Conservation (phyloP, 1,284 basidiomycete genomes). For the Naganishia sp. region DNA sequence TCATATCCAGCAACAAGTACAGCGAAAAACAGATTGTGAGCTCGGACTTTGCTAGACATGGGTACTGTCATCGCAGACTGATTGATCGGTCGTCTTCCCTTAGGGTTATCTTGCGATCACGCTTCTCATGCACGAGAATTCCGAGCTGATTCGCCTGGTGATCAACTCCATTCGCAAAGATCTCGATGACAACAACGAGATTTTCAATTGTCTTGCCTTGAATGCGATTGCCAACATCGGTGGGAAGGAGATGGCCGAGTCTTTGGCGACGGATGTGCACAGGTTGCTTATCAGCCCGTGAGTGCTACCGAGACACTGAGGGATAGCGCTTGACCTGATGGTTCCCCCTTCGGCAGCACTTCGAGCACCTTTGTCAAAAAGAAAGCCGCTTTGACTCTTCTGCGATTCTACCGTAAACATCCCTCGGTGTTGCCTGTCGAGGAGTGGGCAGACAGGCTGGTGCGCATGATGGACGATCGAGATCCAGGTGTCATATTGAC, state of each 20-base stretch:
- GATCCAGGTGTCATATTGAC: slow-evolving; percentile 93
- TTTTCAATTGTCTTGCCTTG: slow-evolving; percentile 93
- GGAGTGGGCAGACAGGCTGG: slow-evolving; percentile 94
- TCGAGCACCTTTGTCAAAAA: slow-evolving; percentile 96
- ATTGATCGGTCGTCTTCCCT: not conserved
- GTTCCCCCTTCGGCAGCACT: slow-evolving; percentile 63
- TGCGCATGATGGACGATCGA: slow-evolving; percentile 90
- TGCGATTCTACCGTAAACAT: slow-evolving; percentile 93
- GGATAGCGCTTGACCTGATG: not conserved
- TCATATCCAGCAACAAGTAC: slow-evolving; percentile 93
- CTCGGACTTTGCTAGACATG: not conserved
- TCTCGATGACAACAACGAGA: slow-evolving; percentile 89
- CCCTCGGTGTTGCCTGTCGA: slow-evolving; percentile 87
- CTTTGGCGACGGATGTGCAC: slow-evolving; percentile 89
- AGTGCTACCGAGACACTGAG: slow-evolving; percentile 47
- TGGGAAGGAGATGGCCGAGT: slow-evolving; percentile 97
- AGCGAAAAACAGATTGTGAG: slow-evolving; percentile 98
- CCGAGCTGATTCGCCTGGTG: slow-evolving; percentile 89
- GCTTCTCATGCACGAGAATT: slow-evolving; percentile 96
- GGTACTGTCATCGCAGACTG: too few species aligned
- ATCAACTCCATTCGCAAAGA: slow-evolving; percentile 99
- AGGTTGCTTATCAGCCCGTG: slow-evolving; percentile 93
- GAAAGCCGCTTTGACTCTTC: slow-evolving; percentile 92
- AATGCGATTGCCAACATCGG: slow-evolving; percentile 99
- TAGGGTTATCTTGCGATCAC: slow-evolving; percentile 97